A percentile compares a stretch with the other conserved stretches of the same genome.
Conservation (phyloP, 768 basidiomycete genomes). For the Mycena belliarum region DNA sequence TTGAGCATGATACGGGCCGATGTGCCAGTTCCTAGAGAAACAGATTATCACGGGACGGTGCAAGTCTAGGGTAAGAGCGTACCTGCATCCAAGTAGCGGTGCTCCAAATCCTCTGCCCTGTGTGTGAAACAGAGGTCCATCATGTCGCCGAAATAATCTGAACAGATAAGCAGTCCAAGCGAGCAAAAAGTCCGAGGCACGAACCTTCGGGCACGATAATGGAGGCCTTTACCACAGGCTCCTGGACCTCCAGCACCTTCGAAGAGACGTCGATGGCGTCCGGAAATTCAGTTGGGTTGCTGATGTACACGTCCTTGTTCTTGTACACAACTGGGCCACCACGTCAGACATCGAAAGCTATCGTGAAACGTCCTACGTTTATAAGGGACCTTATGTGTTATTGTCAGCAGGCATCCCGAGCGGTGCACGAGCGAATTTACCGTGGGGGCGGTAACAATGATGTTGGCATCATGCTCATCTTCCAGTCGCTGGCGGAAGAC, state of each 20-base stretch:
- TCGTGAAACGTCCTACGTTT: slow-evolving; percentile 5
- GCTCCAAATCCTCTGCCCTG: slow-evolving; percentile 81
- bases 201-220: slow-evolving; percentile 93
- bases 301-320: slow-evolving; percentile 64
- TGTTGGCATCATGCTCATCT: slow-evolving; percentile 93
- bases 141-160: slow-evolving; percentile 94
- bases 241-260: slow-evolving; percentile 77
- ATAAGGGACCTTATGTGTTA: slow-evolving; percentile 1
- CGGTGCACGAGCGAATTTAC: slow-evolving; percentile 44
- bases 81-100: slow-evolving; percentile 75
- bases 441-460: slow-evolving; percentile 94
- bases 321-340: slow-evolving; percentile 65
- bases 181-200: slow-evolving; percentile 8
- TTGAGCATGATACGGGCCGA: slow-evolving; percentile 77
- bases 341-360: neutral
- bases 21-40: slow-evolving; percentile 37
- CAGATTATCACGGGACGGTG: neutral
- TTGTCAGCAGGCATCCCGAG: slow-evolving; percentile 39
- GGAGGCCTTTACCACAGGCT: slow-evolving; percentile 90
- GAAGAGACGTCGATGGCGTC: slow-evolving; percentile 65
- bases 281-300: slow-evolving; percentile 96
- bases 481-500: slow-evolving; percentile 94
- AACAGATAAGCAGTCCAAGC: neutral
- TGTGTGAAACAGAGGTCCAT: slow-evolving; percentile 91
- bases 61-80: slow-evolving; percentile 14